These are phyloP conservation scores for Pythium pectinolyticum DNA, from an alignment of 352 stramenopile species.

Conservation along the genomic window DNA sequence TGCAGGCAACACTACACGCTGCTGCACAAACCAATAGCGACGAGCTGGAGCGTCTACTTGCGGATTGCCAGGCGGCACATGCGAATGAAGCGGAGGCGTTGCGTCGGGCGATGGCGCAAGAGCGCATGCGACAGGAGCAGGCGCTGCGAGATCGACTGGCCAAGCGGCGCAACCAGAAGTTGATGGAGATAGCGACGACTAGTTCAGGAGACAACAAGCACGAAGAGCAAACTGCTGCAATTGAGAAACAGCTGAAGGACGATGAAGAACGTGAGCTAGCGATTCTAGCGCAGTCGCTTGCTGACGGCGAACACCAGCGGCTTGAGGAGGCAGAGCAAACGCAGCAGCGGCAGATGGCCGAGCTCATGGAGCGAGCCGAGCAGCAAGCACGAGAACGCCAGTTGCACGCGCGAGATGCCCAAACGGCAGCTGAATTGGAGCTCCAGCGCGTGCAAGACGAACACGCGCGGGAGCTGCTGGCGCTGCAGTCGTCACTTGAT, in stretches of 20 bases:
- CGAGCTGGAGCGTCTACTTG: constrained; percentile 14
- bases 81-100: constrained; percentile 9
- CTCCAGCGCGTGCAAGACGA: constrained; percentile 53
- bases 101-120: constrained; percentile 6
- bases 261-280: constrained; percentile 9
- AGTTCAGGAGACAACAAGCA: background rate
- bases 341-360: constrained; percentile 39
- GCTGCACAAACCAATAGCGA: background rate
- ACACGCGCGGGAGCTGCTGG: constrained; percentile 55
- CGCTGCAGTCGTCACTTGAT: constrained; percentile 43
- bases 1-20: background rate
- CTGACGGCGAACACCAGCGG: constrained; percentile 5
- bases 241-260: constrained; percentile 7
- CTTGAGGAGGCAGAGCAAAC: constrained; percentile 18
- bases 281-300: constrained; percentile 6
- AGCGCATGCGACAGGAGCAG: constrained; percentile 14
- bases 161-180: constrained; percentile 7
- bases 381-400: background rate
- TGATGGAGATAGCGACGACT: constrained; percentile 3
- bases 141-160: constrained; percentile 16
- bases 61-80: constrained; percentile 10
- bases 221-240: background rate
- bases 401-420: constrained; percentile 1
- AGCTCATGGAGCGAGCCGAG: constrained; percentile 28
- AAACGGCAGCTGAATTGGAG: constrained; percentile 42